phyloP scores from a whole-genome alignment of 108 stramenopile species.

The Pseudonitzschia delicatissima region DNA sequence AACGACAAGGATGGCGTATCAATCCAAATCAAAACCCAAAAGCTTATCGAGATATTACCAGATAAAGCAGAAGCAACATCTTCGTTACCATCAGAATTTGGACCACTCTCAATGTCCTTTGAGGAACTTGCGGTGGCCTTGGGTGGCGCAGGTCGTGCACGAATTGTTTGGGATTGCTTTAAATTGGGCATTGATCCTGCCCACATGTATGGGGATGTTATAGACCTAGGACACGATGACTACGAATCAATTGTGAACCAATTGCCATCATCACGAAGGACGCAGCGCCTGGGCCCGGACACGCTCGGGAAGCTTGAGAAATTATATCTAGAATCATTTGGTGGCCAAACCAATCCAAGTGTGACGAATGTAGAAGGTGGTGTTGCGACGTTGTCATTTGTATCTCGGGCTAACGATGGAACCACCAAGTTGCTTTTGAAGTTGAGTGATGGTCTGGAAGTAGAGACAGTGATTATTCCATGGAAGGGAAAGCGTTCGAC shows the following conservation, averaged over 20 bases:
- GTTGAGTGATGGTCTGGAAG: conserved; percentile 64
- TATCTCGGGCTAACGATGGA: conserved; percentile 42
- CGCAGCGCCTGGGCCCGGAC: conserved; percentile 40
- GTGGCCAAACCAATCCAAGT: conserved; percentile 23
- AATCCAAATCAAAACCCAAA: neutral
- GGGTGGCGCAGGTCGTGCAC: conserved; percentile 64
- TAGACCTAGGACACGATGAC: conserved; percentile 23
- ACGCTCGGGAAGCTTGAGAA: conserved; percentile 40
- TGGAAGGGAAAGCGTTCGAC: conserved; percentile 56
- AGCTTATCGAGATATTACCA: neutral
- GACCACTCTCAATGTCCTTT: conserved; percentile 62
- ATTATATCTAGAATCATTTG: conserved; percentile 37
- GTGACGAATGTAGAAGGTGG: conserved; percentile 52
- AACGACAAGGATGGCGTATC: neutral
- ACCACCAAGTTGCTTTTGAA: conserved; percentile 71
- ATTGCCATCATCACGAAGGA: conserved; percentile 52
- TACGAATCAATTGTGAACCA: conserved; percentile 27
- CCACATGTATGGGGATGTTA: conserved; percentile 27
- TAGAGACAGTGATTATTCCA: conserved; percentile 86
- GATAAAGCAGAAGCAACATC: neutral
- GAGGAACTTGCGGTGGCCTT: conserved; percentile 51
- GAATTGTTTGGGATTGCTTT: conserved; percentile 72
- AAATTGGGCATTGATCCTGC: conserved; percentile 64
- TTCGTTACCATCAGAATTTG: neutral
- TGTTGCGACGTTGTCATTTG: conserved; percentile 55